Base-by-base conservation (phyloP, 169 alveolate species). In the Plasmodium inui region DNA sequence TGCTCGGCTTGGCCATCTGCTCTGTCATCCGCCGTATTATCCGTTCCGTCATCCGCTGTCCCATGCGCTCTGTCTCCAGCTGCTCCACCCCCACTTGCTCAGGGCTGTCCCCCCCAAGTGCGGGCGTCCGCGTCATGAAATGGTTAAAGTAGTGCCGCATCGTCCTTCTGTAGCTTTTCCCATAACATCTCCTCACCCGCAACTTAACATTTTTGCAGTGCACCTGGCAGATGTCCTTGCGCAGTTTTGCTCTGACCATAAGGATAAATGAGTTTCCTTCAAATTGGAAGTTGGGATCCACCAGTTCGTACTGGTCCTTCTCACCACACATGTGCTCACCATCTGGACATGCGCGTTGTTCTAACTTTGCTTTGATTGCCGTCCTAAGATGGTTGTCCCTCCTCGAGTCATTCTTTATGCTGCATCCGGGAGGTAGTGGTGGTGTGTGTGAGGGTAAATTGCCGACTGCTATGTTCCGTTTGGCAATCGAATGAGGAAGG, bases 141-240 rank as follows among this genome's bases (percentile, higher is more conserved):
- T 85, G 61, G 14, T 73, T 39, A 14, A 85, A 85, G 79, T 53
- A 74, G 17, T 7, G 67, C 26, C 41, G 26, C 53, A 85, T 73
- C 3, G 41, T 26, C n/a, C 17, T 50, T 6, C 34, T 73, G 80
- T 85, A 85, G 14, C 12, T 74, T 41, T 74, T 74, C 14, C 93
- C 93, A 85, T 37, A 85, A 12, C 9, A 22, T 1, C 78, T 85
- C 41, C 67, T 85, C 30, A 83, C 61, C n/a, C 26, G 26, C 17
- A 85, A 50, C 4, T 73, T 0, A 9, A 85, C 37, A 53, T 26
- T 10, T 32, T 74, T 85, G 41, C 41, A 50, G 30, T 74, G 55
- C 19, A 85, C 84, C 74, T 73, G 41, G 14, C 34, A 1, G 34
- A 85, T 37, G 28, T 85, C 46, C 1, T 53, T 67, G 5, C 78